phyloP scores from a whole-genome alignment of 768 basidiomycete genomes.

The Phanerochaete sordida region DNA sequence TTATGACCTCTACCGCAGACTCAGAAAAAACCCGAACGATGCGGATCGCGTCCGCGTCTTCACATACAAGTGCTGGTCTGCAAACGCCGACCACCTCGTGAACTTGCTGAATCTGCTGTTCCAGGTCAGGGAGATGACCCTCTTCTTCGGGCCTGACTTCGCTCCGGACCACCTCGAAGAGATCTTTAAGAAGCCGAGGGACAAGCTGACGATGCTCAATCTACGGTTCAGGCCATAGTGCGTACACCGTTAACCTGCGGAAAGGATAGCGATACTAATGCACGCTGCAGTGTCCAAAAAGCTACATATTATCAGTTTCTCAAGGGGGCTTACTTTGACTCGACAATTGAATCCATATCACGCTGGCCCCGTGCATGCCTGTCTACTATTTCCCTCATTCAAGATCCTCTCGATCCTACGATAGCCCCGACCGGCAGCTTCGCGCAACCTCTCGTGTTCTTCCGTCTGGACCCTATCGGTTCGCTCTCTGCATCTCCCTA shows the following conservation, averaged over 20 bases:
- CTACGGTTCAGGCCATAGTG: slow-evolving; percentile 84
- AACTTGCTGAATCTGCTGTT: slow-evolving; percentile 63
- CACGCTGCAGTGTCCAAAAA: slow-evolving; percentile 50
- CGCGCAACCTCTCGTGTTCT: slow-evolving; percentile 89
- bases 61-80: slow-evolving; percentile 58
- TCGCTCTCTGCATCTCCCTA: slow-evolving; percentile 39
- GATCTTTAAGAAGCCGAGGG: slow-evolving; percentile 50
- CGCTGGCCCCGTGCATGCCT: slow-evolving; percentile 52
- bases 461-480: slow-evolving; percentile 58
- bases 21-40: slow-evolving; percentile 37
- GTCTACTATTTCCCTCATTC: slow-evolving; percentile 55
- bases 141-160: slow-evolving; percentile 77
- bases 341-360: slow-evolving; percentile 56
- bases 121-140: slow-evolving; percentile 41
- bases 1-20: slow-evolving; percentile 50
- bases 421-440: slow-evolving; percentile 38
- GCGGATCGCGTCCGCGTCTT: slow-evolving; percentile 38
- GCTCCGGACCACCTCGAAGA: slow-evolving; percentile 79
- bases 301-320: slow-evolving; percentile 84
- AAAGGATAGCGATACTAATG: not conserved
- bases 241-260: slow-evolving; percentile 25
- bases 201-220: slow-evolving; percentile 47
- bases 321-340: slow-evolving; percentile 86
- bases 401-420: slow-evolving; percentile 53
- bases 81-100: slow-evolving; percentile 72